These are phyloP conservation scores for Scleroderma bovista DNA, from an alignment of 768 basidiomycete species.

Conservation along the genomic window DNA sequence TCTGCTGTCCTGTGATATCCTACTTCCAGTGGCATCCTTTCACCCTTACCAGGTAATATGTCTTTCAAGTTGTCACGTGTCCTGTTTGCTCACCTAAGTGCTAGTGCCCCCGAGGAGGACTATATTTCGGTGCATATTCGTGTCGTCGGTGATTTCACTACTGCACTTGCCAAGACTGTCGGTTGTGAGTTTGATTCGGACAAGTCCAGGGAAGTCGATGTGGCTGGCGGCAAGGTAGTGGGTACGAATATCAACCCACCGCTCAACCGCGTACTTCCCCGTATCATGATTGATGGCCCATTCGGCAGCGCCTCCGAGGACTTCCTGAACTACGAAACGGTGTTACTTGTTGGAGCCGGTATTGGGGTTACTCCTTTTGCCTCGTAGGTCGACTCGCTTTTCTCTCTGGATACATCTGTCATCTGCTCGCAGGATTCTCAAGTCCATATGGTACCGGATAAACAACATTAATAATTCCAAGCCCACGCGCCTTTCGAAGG, in stretches of 20 bases:
- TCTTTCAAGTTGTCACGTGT: background rate
- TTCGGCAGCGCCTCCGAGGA: constrained; percentile 93
- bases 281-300: constrained; percentile 95
- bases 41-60: constrained; percentile 74
- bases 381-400: constrained; percentile 49
- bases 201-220: constrained; percentile 40
- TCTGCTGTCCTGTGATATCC: constrained; percentile 85
- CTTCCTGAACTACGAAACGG: constrained; percentile 84
- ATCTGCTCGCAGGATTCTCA: constrained; percentile 55
- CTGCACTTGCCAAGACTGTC: constrained; percentile 70
- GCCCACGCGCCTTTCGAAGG: constrained; percentile 81
- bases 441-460: constrained; percentile 96
- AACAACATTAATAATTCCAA: constrained; percentile 74
- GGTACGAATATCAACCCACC: constrained; percentile 52
- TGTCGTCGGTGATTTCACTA: constrained; percentile 87
- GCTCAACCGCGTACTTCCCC: constrained; percentile 70
- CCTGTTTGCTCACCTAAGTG: background rate
- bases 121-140: constrained; percentile 94
- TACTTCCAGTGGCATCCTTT: constrained; percentile 99
- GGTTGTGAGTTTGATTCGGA: constrained; percentile 75
- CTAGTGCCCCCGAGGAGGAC: constrained; percentile 89
- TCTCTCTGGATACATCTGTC: background rate
- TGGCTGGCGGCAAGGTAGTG: constrained; percentile 53
- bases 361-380: constrained; percentile 98
- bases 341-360: constrained; percentile 87